Conservation (phyloP, 2,329 filamentous ascomycete genomes). For the Harringtonia lauricola region DNA sequence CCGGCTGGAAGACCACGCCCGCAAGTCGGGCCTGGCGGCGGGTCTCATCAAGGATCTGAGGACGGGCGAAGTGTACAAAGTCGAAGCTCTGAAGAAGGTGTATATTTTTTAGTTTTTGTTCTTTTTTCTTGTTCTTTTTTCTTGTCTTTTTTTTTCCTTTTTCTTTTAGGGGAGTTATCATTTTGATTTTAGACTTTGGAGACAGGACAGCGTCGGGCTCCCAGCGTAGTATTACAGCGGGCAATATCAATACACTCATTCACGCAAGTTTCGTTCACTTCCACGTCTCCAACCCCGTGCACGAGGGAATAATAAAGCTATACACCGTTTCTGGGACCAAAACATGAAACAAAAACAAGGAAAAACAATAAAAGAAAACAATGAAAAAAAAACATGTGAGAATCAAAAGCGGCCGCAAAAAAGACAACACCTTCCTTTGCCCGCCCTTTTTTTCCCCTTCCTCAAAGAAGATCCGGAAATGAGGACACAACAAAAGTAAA, state of each 20-base stretch:
- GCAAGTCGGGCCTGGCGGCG: conserved; percentile 60
- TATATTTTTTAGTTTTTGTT: conserved; percentile 58
- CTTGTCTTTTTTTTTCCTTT: neutral
- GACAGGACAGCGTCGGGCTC: no score
- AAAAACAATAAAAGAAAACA: neutral
- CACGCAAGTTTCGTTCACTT: no score
- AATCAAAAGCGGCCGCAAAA: neutral
- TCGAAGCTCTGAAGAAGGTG: conserved; percentile 66
- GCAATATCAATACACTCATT: no score
- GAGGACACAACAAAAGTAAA: conserved; percentile 1
- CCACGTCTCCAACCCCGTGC: no score
- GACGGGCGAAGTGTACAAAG: conserved; percentile 56
- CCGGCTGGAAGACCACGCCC: conserved; percentile 62
- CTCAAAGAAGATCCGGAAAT: neutral
- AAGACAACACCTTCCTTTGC: neutral
- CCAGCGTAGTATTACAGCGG: no score
- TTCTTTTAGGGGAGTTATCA: no score
- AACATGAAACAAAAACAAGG: conserved; percentile 1
- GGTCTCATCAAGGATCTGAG: conserved; percentile 68
- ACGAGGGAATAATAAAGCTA: no score
- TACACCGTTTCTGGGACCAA: no score
- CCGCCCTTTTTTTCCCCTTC: neutral
- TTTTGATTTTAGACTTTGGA: no score
- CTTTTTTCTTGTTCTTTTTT: neutral
- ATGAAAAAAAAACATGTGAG: neutral